Percentiles rank a stretch among this genome's conserved stretches.
Conservation (phyloP, 371 early-diverging fungal genomes). For the Mortierella sp. region DNA sequence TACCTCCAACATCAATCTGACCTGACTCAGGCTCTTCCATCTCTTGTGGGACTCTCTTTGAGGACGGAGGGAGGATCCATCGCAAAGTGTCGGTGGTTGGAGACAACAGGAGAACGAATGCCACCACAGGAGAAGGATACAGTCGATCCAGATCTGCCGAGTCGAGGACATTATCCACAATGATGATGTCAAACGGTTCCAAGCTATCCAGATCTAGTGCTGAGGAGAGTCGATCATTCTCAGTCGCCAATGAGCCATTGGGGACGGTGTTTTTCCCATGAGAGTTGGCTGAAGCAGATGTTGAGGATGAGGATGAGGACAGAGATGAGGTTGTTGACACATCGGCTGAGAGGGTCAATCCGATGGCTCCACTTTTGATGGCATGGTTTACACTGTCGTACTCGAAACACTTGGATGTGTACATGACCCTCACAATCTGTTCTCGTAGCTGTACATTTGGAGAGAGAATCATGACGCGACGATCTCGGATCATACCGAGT, state of each 20-base stretch:
- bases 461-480: constrained; percentile 54
- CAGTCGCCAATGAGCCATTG: too few relatives aligned
- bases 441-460: constrained; percentile 26
- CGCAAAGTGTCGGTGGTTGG: constrained; percentile 43
- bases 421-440: constrained; percentile 15
- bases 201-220: background rate
- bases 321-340: too few relatives aligned
- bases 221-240: too few relatives aligned
- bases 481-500: constrained; percentile 19
- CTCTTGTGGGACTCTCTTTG: constrained; percentile 7
- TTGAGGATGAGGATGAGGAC: too few relatives aligned
- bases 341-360: too few relatives aligned
- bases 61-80: constrained; percentile 42
- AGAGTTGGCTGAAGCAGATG: too few relatives aligned
- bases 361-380: constrained; percentile 24
- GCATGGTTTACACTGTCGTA: constrained; percentile 32
- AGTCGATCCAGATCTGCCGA: constrained; percentile 37
- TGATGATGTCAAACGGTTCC: constrained; percentile 36
- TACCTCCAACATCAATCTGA: constrained; percentile 29
- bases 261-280: too few relatives aligned
- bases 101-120: constrained; percentile 35
- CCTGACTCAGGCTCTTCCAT: constrained; percentile 23
- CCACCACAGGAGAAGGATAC: constrained; percentile 30
- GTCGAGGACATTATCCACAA: constrained; percentile 46
- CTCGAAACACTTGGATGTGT: constrained; percentile 8